phyloP scores from a whole-genome alignment of 2,329 filamentous ascomycete species.

The Emergomyces pasteurianus region DNA sequence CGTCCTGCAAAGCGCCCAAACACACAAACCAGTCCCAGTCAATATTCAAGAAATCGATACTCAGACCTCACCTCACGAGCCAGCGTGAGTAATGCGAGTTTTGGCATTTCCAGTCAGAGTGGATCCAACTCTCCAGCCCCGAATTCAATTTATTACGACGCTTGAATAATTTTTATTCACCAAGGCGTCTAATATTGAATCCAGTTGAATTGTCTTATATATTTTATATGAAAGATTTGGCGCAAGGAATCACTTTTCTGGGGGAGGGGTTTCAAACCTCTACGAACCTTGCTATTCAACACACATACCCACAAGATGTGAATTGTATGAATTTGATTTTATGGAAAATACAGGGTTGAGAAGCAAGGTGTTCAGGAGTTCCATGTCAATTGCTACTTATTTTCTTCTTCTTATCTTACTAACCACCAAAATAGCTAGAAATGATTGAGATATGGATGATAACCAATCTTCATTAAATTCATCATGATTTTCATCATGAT shows the following conservation, averaged over 20 bases:
- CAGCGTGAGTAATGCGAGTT: conserved; percentile 13
- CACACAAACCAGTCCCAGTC: conserved; percentile 7
- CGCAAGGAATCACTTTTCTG: conserved; percentile 30
- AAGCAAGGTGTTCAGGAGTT: neutral
- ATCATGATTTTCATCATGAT: too few species aligned
- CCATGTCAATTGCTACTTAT: neutral
- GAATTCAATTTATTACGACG: conserved; percentile 7
- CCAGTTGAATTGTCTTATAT: too few species aligned
- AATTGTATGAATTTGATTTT: neutral
- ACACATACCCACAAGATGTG: neutral
- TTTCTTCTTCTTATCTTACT: neutral
- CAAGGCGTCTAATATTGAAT: neutral
- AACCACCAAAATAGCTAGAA: neutral
- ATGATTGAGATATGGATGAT: neutral
- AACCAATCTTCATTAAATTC: neutral
- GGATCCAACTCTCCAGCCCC: conserved; percentile 9
- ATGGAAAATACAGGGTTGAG: too few species aligned
- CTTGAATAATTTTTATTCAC: conserved; percentile 3
- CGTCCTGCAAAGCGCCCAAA: conserved; percentile 23
- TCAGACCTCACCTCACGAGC: conserved; percentile 11
- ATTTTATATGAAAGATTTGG: conserved; percentile 18
- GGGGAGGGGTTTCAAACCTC: conserved; percentile 23
- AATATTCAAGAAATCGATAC: conserved; percentile 8
- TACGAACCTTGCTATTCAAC: conserved; percentile 19
- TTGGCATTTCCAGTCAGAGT: conserved; percentile 12